Evolutionary conservation across 257 asterid species (phyloP), one percentile per base, ranked within the genome.

Genomic region (Przewalskia tangutica): DNA sequence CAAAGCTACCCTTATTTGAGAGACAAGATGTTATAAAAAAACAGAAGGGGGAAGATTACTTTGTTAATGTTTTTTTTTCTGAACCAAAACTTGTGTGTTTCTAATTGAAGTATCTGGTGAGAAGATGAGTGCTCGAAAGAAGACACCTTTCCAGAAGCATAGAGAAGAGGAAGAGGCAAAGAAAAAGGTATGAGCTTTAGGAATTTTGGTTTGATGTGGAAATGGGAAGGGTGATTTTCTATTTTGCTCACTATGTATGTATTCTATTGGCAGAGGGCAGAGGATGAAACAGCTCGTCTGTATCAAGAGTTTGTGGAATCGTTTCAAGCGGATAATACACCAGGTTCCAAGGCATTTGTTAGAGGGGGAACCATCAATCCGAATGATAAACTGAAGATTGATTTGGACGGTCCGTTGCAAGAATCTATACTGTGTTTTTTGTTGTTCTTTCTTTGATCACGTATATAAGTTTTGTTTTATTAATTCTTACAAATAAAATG

Each of bases 81-180:
- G 59, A 71, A 68, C 55, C 18, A 34, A 46, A 46, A 13, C 58
- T 44, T 51, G 50, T 63, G 64, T 63, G 85, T 54, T 63, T 84
- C 79, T 84, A 27, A 86, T 59, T 86, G n/a, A 14, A 23, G 81
- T 51, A 58, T 83, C 76, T 50, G 62, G 12, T 85, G 84, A 88
- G 81, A 87, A 66, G 81, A 93, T 94, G 98, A 93, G 96, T 92
- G 51, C 96, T 48, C 90, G 95, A 87, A 94, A 90, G 91, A 93
- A 92, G 91, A 93, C 97, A 42, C 97, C 98, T 5, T 94, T 94
- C 85, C 98, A 94, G 90, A 94, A 93, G 91, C 98, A 94, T 70
- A 90, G 98, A 83, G 98, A 94, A 86, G 98, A 92, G 85, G 97
- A 94, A 85, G 98, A 93, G 86, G 97, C 96, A 5, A 93, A 89